Conservation (phyloP, 1,139 yeast species). For the Lodderomyces parapsilosis region DNA sequence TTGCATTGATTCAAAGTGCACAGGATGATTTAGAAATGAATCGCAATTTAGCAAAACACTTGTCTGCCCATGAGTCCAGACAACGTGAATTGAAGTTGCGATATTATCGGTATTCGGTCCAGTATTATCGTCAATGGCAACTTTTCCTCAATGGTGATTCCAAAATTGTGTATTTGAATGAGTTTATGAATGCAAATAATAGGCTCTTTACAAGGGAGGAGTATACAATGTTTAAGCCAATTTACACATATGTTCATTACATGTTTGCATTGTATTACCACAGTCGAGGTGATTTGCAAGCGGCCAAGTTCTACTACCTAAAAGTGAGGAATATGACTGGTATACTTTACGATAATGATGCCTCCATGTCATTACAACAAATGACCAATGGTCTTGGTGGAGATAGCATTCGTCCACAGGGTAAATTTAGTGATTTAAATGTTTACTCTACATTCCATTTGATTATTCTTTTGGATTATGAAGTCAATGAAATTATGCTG, state of each 20-base stretch:
- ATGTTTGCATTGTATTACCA: slow-evolving; percentile 41
- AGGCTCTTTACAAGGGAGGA: slow-evolving; percentile 33
- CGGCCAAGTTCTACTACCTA: slow-evolving; percentile 37
- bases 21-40: slow-evolving; percentile 16
- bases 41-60: not conserved
- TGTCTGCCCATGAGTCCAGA: not conserved
- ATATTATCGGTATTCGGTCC: slow-evolving; percentile 25
- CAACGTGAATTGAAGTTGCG: slow-evolving; percentile 21
- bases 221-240: slow-evolving; percentile 24
- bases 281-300: slow-evolving; percentile 29
- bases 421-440: slow-evolving; percentile 25
- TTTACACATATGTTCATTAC: slow-evolving; percentile 36
- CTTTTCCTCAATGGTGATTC: slow-evolving; percentile 31
- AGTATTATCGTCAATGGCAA: slow-evolving; percentile 33
- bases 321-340: slow-evolving; percentile 24
- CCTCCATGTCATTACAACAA: slow-evolving; percentile 14
- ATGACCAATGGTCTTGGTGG: slow-evolving; percentile 23
- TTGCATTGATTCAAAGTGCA: slow-evolving; percentile 20
- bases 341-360: not conserved
- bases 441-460: slow-evolving; percentile 27
- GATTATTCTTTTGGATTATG: slow-evolving; percentile 25
- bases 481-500: slow-evolving; percentile 14
- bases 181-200: slow-evolving; percentile 31
- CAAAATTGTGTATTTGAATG: slow-evolving; percentile 23
- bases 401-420: slow-evolving; percentile 16